Percentiles rank a stretch among this genome's conserved stretches.
Evolutionary conservation across 2,329 filamentous ascomycete species (phyloP).

Genomic region (Cercospora zeina): DNA sequence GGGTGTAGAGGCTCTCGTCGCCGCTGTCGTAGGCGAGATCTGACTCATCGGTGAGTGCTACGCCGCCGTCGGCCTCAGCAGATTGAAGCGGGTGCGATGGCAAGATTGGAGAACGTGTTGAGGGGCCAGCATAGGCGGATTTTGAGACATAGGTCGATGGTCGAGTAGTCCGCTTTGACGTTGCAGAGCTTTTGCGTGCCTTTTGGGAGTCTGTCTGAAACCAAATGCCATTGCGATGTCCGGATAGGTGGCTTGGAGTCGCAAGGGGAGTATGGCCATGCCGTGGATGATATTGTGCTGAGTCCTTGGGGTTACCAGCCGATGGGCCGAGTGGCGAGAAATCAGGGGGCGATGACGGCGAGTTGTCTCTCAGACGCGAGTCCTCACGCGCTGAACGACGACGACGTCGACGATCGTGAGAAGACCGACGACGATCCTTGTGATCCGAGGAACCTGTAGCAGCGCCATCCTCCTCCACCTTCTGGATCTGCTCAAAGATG

Average conservation of each 20-base stretch:
- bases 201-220: background rate
- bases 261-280: background rate
- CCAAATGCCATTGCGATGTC: background rate
- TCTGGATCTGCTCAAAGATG: background rate
- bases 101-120: background rate
- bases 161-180: background rate
- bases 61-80: background rate
- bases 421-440: background rate
- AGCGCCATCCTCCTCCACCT: background rate
- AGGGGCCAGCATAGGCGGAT: background rate
- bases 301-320: background rate
- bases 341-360: background rate
- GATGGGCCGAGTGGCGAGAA: background rate
- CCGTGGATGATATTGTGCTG: background rate
- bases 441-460: background rate
- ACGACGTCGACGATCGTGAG: background rate
- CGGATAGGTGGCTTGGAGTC: background rate
- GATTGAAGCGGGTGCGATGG: background rate
- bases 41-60: background rate
- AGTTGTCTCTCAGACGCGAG: background rate
- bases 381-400: background rate
- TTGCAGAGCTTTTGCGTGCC: background rate
- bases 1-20: background rate
- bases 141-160: background rate
- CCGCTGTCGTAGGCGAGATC: background rate